These are phyloP conservation scores for Corylus heterophylla DNA, from an alignment of 306 rosid genomes.

Conservation along the genomic window DNA sequence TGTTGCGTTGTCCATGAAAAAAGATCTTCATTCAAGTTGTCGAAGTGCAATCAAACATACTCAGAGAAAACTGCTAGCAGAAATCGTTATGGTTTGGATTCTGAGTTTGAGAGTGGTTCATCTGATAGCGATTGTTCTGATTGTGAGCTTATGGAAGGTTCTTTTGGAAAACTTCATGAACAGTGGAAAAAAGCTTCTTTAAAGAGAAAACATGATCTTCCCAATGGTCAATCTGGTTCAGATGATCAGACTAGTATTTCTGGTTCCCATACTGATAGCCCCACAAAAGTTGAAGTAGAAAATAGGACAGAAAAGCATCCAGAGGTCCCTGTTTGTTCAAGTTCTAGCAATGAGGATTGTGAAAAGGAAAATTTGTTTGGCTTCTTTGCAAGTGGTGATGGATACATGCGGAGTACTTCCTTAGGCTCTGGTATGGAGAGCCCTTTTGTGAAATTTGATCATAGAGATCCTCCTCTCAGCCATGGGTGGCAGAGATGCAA, in stretches of 20 bases:
- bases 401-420: conserved; percentile 18
- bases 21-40: conserved; percentile 35
- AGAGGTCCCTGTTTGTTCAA: conserved; percentile 43
- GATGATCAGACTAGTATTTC: conserved; percentile 58
- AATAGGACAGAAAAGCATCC: conserved; percentile 33
- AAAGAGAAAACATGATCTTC: conserved; percentile 52
- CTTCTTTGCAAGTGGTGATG: conserved; percentile 31
- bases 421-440: conserved; percentile 21
- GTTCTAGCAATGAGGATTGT: conserved; percentile 38
- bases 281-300: conserved; percentile 34
- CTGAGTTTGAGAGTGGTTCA: conserved; percentile 40
- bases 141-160: conserved; percentile 66
- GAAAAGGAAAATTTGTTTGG: conserved; percentile 33
- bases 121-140: conserved; percentile 79
- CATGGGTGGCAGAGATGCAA: conserved; percentile 4
- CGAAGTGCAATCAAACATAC: conserved; percentile 39
- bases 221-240: conserved; percentile 34
- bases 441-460: conserved; percentile 26
- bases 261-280: conserved; percentile 43
- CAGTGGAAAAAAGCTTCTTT: conserved; percentile 71
- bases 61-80: conserved; percentile 36
- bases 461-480: conserved; percentile 34
- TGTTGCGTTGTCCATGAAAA: conserved; percentile 39
- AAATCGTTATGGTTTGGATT: conserved; percentile 51
- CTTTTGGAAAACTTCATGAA: conserved; percentile 44